phyloP scores from a whole-genome alignment of 1,284 basidiomycete species.

The Naganishia cerealis region DNA sequence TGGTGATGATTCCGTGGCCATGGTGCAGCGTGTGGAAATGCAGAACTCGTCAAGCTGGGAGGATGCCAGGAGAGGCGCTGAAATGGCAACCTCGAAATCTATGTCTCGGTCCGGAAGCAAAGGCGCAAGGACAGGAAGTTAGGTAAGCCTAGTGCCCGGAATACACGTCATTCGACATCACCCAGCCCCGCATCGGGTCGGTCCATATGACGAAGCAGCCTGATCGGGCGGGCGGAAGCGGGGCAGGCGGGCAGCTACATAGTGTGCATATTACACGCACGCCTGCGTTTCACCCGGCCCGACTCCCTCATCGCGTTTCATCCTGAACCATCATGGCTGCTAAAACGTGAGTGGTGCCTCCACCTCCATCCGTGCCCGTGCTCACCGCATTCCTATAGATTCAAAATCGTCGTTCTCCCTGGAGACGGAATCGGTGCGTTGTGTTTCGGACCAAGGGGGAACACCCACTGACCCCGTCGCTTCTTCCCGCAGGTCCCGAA shows the following conservation, averaged over 20 bases:
- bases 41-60: background rate
- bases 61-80: background rate
- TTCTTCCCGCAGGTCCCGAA: slow-evolving; percentile 71
- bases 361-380: background rate
- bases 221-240: background rate
- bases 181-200: slow-evolving; percentile 4
- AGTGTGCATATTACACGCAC: background rate
- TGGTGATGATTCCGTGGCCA: background rate
- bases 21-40: background rate
- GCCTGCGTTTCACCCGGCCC: background rate
- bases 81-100: background rate
- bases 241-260: background rate
- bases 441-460: slow-evolving; percentile 14
- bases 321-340: slow-evolving; percentile 14
- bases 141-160: background rate
- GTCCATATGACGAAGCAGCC: background rate
- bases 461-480: background rate
- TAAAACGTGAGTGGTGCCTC: slow-evolving; percentile 12
- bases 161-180: background rate
- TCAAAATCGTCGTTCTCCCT: slow-evolving; percentile 81
- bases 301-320: background rate
- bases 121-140: background rate
- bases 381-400: slow-evolving; percentile 49
- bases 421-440: slow-evolving; percentile 92
- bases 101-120: slow-evolving; percentile 2